A percentile compares a stretch with the other conserved stretches of the same genome.
These are phyloP conservation scores for Peterozyma xylosa DNA, from an alignment of 805 yeast species.

Conservation along the genomic window DNA sequence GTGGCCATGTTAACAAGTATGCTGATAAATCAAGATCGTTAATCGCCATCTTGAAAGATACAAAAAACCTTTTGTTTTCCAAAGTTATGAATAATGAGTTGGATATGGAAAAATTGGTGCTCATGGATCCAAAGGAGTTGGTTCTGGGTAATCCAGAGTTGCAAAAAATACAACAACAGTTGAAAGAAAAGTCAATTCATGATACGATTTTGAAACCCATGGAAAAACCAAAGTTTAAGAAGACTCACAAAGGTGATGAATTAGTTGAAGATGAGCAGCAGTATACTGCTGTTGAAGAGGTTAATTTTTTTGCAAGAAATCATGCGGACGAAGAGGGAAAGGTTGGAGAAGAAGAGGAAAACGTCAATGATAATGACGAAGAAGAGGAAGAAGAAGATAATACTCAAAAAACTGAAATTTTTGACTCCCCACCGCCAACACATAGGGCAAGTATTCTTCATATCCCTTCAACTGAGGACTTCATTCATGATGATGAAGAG, in stretches of 20 bases:
- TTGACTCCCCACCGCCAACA: slow-evolving; percentile 6
- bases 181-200: slow-evolving; percentile 59
- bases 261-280: slow-evolving; percentile 50
- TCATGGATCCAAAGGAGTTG: slow-evolving; percentile 66
- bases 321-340: slow-evolving; percentile 15
- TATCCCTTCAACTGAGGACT: background rate
- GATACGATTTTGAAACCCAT: slow-evolving; percentile 59
- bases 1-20: slow-evolving; percentile 29
- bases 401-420: slow-evolving; percentile 3
- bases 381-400: slow-evolving; percentile 11
- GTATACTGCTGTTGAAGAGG: slow-evolving; percentile 9
- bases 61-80: slow-evolving; percentile 50
- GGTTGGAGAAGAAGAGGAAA: slow-evolving; percentile 9
- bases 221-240: slow-evolving; percentile 56
- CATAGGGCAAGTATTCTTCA: slow-evolving; percentile 1
- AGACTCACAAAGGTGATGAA: slow-evolving; percentile 88
- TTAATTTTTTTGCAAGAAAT: slow-evolving; percentile 18
- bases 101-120: slow-evolving; percentile 50
- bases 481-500: background rate
- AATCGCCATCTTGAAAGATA: slow-evolving; percentile 49
- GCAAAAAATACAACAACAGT: slow-evolving; percentile 61
- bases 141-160: slow-evolving; percentile 56
- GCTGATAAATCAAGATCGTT: slow-evolving; percentile 63
- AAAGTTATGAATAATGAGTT: slow-evolving; percentile 50
- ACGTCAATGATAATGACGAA: slow-evolving; percentile 23